Conservation (phyloP, 495 filamentous ascomycete genomes). For the Aspergillus steynii region DNA sequence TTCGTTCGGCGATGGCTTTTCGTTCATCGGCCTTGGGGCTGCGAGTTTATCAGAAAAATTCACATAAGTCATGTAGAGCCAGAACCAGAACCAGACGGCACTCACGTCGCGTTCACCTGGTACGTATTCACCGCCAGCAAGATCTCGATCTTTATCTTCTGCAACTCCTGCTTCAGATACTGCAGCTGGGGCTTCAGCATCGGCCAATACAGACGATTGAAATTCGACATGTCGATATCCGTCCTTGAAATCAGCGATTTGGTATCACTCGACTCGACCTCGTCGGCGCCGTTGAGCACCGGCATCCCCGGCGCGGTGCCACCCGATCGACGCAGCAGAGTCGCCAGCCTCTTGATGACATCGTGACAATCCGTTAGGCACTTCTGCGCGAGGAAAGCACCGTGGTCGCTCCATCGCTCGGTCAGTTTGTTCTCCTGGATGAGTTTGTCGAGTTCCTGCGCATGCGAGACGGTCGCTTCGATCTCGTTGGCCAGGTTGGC, state of each 20-base stretch:
- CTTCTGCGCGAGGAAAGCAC: neutral
- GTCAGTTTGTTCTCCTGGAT: neutral
- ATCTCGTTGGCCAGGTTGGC: neutral
- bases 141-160: neutral
- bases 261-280: neutral
- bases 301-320: neutral
- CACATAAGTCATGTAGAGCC: no score
- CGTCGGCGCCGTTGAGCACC: neutral
- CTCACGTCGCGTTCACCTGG: neutral
- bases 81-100: neutral
- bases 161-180: neutral
- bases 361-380: neutral
- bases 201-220: neutral
- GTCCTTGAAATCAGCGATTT: neutral
- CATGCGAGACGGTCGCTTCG: neutral
- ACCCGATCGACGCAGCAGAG: neutral
- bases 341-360: neutral
- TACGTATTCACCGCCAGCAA: neutral
- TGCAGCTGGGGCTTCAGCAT: neutral
- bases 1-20: neutral
- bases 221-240: neutral
- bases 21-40: neutral
- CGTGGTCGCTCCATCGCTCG: neutral
- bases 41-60: neutral
- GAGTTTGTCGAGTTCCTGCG: neutral